Evolutionary conservation across 805 yeast genomes (phyloP), one percentile per base, ranked within the genome.

Genomic region (Vanderwaltozyma tropicalis): DNA sequence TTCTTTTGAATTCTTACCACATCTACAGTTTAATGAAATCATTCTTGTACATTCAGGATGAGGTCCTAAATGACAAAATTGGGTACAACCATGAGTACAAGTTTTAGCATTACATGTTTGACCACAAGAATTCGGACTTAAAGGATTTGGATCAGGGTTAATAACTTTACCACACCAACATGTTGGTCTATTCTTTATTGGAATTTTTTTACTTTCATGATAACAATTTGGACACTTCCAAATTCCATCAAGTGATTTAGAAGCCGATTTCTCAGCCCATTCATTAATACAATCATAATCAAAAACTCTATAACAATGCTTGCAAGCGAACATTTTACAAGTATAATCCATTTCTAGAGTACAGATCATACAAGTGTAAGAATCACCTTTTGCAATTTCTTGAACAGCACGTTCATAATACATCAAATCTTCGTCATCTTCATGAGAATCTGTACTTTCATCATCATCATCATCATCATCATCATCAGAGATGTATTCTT

Each of bases 111-210:
- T 62, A 63, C 96, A 87, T 0, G 84, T 69, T 53, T 82, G 87
- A 2, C 95, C 95, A 67, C 96, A 88, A 34, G 92, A 79, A 47
- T 87, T 92, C 0, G 96, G 95, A 35, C 68, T 62, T 36, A 78
- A 58, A 15, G 67, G 59, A 48, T 79, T 76, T 1, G 68, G 59
- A 4, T 55, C 62, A 0, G 96, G 96, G 45, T 82, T 74, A 15
- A 73, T 63, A 2, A 70, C 72, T 49, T 83, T 80, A 1, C 88
- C 89, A 66, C 96, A 87, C 96, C 96, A 87, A 53, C 96, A 87
- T 1, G 62, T 51, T 9, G 55, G 46, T 28, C 59, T 46, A 32
- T 51, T 45, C 73, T 73, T 57, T 73, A 79, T 28, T 57, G 69
- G 45, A 59, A 69, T 27, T 84, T 87, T 32, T 71, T 66, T 49